Conservation (phyloP, 1,139 yeast species). For the Blastobotrys indianensis region DNA sequence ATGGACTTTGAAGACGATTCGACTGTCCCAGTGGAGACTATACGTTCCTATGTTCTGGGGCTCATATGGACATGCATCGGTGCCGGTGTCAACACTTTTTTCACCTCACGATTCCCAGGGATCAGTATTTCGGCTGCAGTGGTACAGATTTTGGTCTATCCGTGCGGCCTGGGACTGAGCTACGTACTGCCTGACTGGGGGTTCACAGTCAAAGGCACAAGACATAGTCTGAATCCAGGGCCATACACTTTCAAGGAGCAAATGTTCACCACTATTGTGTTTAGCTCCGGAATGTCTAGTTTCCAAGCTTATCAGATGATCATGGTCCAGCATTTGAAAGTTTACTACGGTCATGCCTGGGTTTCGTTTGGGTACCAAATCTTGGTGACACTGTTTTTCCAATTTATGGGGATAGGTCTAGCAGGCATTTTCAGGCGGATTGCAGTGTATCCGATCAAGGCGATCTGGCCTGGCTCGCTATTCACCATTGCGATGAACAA, state of each 20-base stretch:
- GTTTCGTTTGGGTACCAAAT: conserved; percentile 47
- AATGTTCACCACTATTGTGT: conserved; percentile 49
- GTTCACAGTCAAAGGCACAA: conserved; percentile 36
- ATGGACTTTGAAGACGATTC: conserved; percentile 37
- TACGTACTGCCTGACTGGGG: conserved; percentile 43
- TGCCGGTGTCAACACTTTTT: conserved; percentile 51
- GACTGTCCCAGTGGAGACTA: conserved; percentile 43
- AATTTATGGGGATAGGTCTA: conserved; percentile 55
- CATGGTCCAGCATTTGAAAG: conserved; percentile 38
- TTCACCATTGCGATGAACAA: conserved; percentile 52
- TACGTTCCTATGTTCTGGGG: conserved; percentile 50
- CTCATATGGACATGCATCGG: conserved; percentile 50
- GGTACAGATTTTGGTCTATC: conserved; percentile 52
- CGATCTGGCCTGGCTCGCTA: conserved; percentile 52
- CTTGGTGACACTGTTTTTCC: conserved; percentile 46
- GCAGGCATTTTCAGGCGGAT: conserved; percentile 55
- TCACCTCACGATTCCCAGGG: conserved; percentile 47
- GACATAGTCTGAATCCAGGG: conserved; percentile 47
- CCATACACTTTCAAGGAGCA: conserved; percentile 68
- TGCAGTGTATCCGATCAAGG: conserved; percentile 50
- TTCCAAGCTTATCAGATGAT: conserved; percentile 34
- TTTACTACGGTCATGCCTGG: conserved; percentile 41
- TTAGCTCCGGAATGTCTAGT: conserved; percentile 25
- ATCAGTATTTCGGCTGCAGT: conserved; percentile 43
- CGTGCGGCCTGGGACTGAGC: conserved; percentile 29